These are phyloP conservation scores for Coemansia sp. DNA, from an alignment of 192 early-diverging fungal genomes.

Conservation along the genomic window DNA sequence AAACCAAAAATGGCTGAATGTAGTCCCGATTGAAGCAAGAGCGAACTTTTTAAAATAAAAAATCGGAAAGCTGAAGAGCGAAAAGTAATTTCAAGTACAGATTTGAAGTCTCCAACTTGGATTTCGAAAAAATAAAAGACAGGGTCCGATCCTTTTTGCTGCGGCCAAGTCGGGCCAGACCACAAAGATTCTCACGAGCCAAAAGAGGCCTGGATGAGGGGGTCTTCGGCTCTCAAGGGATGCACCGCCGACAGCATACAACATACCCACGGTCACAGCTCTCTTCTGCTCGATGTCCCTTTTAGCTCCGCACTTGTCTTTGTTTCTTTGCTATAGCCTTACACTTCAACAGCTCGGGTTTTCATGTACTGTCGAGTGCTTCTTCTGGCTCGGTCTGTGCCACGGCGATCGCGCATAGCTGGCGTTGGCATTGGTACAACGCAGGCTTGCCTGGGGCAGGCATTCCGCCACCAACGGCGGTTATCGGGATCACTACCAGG, in stretches of 20 bases:
- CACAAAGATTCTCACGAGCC: not conserved
- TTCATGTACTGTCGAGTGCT: conserved; percentile 3
- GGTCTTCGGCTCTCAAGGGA: not conserved
- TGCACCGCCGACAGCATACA: not conserved
- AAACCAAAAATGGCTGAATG: not conserved
- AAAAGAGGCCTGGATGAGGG: not conserved
- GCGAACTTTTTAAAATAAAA: not conserved
- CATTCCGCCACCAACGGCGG: not conserved
- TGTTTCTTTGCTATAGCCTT: not conserved
- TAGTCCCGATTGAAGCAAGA: not conserved
- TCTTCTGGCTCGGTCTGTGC: not conserved
- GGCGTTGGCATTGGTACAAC: not conserved
- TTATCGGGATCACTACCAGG: not conserved
- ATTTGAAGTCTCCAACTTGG: not conserved
- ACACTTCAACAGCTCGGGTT: not conserved
- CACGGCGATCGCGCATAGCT: not conserved
- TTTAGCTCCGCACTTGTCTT: not conserved
- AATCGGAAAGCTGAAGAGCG: not conserved
- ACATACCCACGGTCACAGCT: not conserved
- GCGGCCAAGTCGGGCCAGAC: not conserved
- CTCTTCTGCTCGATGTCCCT: not conserved
- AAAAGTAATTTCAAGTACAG: not conserved
- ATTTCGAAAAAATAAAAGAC: not conserved
- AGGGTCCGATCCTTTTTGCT: not conserved
- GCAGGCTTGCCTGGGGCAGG: not conserved